Evolutionary conservation across 2,329 filamentous ascomycete genomes (phyloP).

Genomic region (Cercospora sojina): DNA sequence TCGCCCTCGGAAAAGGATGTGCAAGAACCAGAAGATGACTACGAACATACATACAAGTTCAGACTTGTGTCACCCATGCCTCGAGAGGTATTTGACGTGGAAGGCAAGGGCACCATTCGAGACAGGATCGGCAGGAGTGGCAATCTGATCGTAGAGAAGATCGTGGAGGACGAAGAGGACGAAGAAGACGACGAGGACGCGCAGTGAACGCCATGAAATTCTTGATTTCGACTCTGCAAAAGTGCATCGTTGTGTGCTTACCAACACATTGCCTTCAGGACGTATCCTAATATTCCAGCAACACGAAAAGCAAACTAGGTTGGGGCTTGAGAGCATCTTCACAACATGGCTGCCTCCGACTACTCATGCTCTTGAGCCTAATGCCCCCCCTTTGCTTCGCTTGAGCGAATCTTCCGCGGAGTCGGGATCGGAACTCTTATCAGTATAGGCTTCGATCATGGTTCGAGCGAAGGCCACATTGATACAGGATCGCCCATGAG

Average conservation of each 20-base stretch:
- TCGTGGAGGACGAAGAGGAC: conserved; percentile 56
- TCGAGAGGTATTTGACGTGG: conserved; percentile 72
- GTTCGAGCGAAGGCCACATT: not conserved
- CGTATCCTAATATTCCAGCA: not conserved
- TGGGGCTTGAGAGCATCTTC: not conserved
- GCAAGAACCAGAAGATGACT: conserved; percentile 59
- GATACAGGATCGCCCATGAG: not conserved
- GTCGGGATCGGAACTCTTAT: too few relatives aligned
- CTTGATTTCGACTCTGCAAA: not conserved
- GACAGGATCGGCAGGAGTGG: conserved; percentile 77
- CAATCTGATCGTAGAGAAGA: conserved; percentile 83
- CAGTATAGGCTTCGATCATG: not conserved
- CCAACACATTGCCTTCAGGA: not conserved
- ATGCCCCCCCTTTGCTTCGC: not conserved
- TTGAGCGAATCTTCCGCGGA: not conserved
- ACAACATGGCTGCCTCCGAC: not conserved
- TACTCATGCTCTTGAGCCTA: not conserved
- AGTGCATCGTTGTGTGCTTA: not conserved
- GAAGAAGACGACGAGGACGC: conserved; percentile 40
- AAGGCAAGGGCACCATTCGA: conserved; percentile 63
- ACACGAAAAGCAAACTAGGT: not conserved
- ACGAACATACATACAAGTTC: conserved; percentile 82
- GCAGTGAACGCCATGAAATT: not conserved
- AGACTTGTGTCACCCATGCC: conserved; percentile 83
- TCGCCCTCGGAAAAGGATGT: conserved; percentile 40